These are phyloP conservation scores for Boletus rufocinnamomeus DNA, from an alignment of 768 basidiomycete species.

Conservation along the genomic window DNA sequence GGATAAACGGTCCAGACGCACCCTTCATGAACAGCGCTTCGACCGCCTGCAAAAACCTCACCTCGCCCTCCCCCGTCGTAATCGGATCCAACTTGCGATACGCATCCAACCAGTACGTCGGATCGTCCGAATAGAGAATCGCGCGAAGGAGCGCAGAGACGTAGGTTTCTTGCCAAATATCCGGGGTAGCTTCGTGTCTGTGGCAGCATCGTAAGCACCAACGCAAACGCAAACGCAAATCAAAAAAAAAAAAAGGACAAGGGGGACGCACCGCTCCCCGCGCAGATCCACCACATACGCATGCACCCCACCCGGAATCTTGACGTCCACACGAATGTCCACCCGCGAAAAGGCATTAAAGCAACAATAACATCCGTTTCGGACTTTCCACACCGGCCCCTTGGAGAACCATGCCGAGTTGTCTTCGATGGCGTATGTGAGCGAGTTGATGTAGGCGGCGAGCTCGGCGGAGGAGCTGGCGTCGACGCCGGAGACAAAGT, in stretches of 20 bases:
- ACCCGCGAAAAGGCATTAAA: conserved; percentile 98
- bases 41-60: conserved; percentile 86
- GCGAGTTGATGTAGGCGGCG: conserved; percentile 97
- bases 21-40: conserved; percentile 90
- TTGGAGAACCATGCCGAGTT: conserved; percentile 91
- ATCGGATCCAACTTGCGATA: conserved; percentile 97
- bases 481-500: conserved; percentile 98
- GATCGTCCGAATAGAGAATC: conserved; percentile 95
- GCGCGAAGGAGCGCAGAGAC: conserved; percentile 89
- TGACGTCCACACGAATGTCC: conserved; percentile 96
- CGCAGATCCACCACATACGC: conserved; percentile 93
- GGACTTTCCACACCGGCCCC: conserved; percentile 83
- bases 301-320: conserved; percentile 95
- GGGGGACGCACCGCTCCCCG: conserved; percentile 79
- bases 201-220: background rate
- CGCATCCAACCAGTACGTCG: conserved; percentile 86
- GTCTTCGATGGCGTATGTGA: conserved; percentile 95
- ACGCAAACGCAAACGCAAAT: background rate
- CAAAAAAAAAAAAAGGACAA: background rate
- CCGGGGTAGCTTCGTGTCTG: conserved; percentile 79
- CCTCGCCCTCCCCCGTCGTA: conserved; percentile 82
- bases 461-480: conserved; percentile 97
- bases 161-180: conserved; percentile 98
- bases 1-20: conserved; percentile 17
- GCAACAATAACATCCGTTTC: conserved; percentile 93